A percentile compares a stretch with the other conserved stretches of the same genome.
These are phyloP conservation scores for Tricholoma saponaceum DNA, from an alignment of 768 basidiomycete species.

Conservation along the genomic window DNA sequence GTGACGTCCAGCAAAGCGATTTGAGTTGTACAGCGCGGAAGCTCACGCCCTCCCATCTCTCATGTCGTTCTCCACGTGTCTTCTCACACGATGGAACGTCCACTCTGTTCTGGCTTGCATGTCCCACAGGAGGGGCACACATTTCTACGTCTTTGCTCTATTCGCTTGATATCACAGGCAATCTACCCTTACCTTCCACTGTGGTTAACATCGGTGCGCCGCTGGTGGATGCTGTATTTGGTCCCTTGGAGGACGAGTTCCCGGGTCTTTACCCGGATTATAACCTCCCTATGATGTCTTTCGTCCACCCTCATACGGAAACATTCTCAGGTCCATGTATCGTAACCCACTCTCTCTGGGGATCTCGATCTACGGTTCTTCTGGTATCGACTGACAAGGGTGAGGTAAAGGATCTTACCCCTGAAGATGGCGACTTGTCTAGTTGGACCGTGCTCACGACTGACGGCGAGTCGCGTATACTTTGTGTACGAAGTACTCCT, in stretches of 20 bases:
- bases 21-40: conserved; percentile 25
- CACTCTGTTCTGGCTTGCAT: conserved; percentile 51
- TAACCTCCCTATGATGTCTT: conserved; percentile 40
- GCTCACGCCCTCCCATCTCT: conserved; percentile 38
- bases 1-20: conserved; percentile 1
- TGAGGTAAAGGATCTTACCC: conserved; percentile 39
- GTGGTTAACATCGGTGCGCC: conserved; percentile 11
- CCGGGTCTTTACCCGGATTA: conserved; percentile 60
- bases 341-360: conserved; percentile 49
- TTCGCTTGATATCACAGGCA: conserved; percentile 30
- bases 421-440: conserved; percentile 28
- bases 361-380: conserved; percentile 48
- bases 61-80: conserved; percentile 59
- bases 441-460: conserved; percentile 56
- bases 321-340: conserved; percentile 22
- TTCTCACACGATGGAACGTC: conserved; percentile 19
- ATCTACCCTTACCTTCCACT: not conserved
- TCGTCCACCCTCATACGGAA: conserved; percentile 21
- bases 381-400: conserved; percentile 40
- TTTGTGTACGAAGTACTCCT: conserved; percentile 50
- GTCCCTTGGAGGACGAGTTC: conserved; percentile 38
- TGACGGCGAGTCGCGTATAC: conserved; percentile 35
- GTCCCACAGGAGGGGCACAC: conserved; percentile 55
- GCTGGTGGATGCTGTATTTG: conserved; percentile 40
- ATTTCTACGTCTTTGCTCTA: conserved; percentile 51